These are phyloP conservation scores for Pistacia integerrima DNA, from an alignment of 345 rosid species.

Conservation along the genomic window DNA sequence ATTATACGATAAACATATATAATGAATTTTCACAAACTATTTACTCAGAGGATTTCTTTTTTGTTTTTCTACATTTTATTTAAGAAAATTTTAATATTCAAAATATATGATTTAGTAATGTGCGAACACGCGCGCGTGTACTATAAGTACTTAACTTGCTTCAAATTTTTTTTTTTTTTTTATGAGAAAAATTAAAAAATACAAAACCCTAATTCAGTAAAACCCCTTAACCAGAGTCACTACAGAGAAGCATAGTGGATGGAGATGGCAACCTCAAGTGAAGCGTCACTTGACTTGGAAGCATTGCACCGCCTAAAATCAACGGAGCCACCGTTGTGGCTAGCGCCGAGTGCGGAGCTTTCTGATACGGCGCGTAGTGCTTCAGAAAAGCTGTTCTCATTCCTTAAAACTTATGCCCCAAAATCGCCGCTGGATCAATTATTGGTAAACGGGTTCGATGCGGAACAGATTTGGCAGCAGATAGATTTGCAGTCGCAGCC, in stretches of 20 bases:
- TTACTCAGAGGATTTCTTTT: too few species aligned
- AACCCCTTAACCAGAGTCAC: not conserved
- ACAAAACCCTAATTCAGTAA: slow-evolving; percentile 14
- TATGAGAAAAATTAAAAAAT: not conserved
- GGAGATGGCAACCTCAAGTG: slow-evolving; percentile 39
- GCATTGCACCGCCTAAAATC: slow-evolving; percentile 56
- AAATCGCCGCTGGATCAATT: slow-evolving; percentile 75
- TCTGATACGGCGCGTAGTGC: slow-evolving; percentile 59
- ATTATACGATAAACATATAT: too few species aligned
- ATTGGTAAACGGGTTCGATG: slow-evolving; percentile 73
- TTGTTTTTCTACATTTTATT: too few species aligned
- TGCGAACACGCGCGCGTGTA: not conserved
- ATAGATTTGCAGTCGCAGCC: slow-evolving; percentile 80
- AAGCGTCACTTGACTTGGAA: slow-evolving; percentile 41
- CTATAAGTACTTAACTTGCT: not conserved
- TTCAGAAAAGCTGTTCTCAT: slow-evolving; percentile 57
- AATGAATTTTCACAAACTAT: too few species aligned
- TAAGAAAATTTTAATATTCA: too few species aligned
- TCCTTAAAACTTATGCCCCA: slow-evolving; percentile 50
- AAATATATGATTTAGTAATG: too few species aligned
- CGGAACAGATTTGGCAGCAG: slow-evolving; percentile 98
- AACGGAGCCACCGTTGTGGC: slow-evolving; percentile 71
- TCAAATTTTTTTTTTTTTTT: not conserved
- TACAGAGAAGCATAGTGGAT: not conserved
- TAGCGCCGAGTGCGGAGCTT: slow-evolving; percentile 56